These are phyloP conservation scores for Ogataea pignaliae DNA, from an alignment of 805 yeast genomes.

Conservation along the genomic window DNA sequence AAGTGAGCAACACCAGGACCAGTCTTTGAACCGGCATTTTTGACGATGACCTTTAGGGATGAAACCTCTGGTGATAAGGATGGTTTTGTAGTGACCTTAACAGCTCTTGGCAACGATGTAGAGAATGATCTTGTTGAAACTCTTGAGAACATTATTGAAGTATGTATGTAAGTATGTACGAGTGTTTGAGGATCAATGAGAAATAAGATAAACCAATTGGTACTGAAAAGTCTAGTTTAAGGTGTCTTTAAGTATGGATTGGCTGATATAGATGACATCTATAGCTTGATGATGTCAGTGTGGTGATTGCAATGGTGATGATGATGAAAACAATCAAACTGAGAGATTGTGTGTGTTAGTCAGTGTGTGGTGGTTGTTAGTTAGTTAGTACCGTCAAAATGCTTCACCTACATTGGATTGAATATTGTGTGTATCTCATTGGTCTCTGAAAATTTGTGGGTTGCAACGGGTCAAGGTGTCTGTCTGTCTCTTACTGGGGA, in stretches of 20 bases:
- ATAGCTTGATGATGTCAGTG: too few species aligned
- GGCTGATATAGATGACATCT: too few species aligned
- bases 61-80: conserved; percentile 63
- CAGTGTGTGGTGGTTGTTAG: too few species aligned
- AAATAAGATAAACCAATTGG: too few species aligned
- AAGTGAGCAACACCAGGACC: conserved; percentile 79
- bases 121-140: conserved; percentile 31
- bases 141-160: conserved; percentile 27
- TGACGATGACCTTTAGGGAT: conserved; percentile 70
- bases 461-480: too few species aligned
- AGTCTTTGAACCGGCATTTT: conserved; percentile 78
- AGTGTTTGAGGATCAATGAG: too few species aligned
- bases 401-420: conserved; percentile 1
- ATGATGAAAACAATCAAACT: too few species aligned
- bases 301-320: too few species aligned
- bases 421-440: conserved; percentile 6
- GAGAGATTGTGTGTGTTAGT: too few species aligned
- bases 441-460: background rate
- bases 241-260: too few species aligned
- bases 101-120: conserved; percentile 41
- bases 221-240: too few species aligned
- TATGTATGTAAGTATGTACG: background rate
- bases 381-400: background rate
- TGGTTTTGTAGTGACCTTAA: conserved; percentile 34
- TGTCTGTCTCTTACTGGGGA: too few species aligned